A percentile compares a stretch with the other conserved stretches of the same genome.
phyloP scores from a whole-genome alignment of 805 yeast species.

The Myxozyma neglecta region DNA sequence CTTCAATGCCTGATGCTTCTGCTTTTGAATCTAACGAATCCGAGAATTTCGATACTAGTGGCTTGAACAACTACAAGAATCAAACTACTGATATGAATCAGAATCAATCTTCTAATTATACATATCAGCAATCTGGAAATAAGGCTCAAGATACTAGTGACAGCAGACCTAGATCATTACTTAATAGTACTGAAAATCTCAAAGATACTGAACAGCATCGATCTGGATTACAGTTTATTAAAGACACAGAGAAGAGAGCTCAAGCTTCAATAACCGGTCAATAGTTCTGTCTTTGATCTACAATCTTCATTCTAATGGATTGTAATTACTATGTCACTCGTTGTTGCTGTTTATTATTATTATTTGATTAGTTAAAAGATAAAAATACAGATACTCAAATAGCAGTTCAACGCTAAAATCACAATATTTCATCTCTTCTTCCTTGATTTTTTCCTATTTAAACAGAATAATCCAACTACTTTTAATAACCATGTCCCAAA shows the following conservation, averaged over 20 bases:
- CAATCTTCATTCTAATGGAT: too few species aligned
- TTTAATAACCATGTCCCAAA: slow-evolving; percentile 13
- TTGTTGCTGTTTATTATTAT: neutral
- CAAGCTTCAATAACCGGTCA: too few species aligned
- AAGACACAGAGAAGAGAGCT: neutral
- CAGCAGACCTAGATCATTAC: neutral
- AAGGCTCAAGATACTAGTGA: neutral
- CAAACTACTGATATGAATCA: neutral
- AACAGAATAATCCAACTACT: slow-evolving; percentile 6
- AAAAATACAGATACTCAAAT: neutral
- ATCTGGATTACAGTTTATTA: neutral
- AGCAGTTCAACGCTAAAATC: neutral
- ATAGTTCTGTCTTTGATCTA: too few species aligned
- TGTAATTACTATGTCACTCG: too few species aligned
- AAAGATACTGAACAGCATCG: neutral
- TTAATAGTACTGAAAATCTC: too few species aligned
- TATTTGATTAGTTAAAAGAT: neutral
- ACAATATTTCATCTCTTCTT: neutral
- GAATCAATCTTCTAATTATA: neutral
- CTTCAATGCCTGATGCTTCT: neutral
- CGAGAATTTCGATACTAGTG: neutral
- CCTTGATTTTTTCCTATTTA: neutral
- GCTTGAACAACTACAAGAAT: neutral
- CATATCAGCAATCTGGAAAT: neutral
- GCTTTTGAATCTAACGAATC: neutral